phyloP scores from a whole-genome alignment of 108 stramenopile genomes.

The Aurantiochytrium sp. region DNA sequence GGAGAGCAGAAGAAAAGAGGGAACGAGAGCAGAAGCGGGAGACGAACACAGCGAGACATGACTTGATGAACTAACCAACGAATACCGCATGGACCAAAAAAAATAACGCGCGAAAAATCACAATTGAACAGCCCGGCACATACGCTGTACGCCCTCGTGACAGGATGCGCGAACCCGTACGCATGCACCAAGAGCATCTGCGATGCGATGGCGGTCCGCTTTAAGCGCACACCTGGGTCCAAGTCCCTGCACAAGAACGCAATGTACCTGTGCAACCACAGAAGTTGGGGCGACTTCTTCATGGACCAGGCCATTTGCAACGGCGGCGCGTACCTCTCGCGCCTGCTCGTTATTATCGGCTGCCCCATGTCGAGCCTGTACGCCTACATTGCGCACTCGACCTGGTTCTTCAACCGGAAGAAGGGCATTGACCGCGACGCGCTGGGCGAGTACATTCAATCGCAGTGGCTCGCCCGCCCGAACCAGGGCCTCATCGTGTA shows the following conservation, averaged over 20 bases:
- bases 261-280: constrained; percentile 9
- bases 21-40: too few species aligned
- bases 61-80: too few species aligned
- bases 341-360: not conserved
- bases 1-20: too few species aligned
- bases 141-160: not conserved
- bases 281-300: constrained; percentile 12
- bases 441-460: not conserved
- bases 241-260: not conserved
- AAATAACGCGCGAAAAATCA: not conserved
- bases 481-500: not conserved
- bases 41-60: too few species aligned
- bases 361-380: constrained; percentile 21
- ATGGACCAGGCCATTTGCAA: constrained; percentile 19
- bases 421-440: constrained; percentile 10
- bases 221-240: not conserved
- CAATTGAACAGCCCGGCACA: not conserved
- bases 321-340: constrained; percentile 12
- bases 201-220: not conserved
- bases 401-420: constrained; percentile 11
- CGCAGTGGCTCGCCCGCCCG: not conserved
- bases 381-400: not conserved
- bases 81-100: too few species aligned
- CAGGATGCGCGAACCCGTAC: not conserved
- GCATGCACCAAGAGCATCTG: not conserved